phyloP scores from a whole-genome alignment of 78 protist genomes.

The Dictyostelium brefeldianum region DNA sequence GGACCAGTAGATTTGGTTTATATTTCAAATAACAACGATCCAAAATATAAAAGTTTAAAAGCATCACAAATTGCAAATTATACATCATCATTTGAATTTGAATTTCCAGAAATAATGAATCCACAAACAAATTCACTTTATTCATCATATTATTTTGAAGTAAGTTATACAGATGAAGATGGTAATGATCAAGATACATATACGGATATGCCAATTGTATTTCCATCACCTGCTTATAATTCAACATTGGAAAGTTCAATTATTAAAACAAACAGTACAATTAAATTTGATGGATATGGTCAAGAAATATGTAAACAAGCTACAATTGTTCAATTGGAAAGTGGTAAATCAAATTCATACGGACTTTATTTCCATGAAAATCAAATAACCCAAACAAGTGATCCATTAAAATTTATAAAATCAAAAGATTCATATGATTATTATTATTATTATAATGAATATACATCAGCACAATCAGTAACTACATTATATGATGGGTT shows the following conservation, averaged over 20 bases:
- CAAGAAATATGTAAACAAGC: not conserved
- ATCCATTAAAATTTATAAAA: not conserved
- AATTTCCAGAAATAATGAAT: not conserved
- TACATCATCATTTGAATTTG: not conserved
- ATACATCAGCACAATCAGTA: not conserved
- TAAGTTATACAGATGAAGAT: not conserved
- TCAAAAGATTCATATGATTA: not conserved
- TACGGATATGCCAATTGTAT: not conserved
- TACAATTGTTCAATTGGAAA: not conserved
- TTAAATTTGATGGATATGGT: not conserved
- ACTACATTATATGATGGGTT: not conserved
- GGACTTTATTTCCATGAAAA: not conserved
- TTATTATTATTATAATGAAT: slow-evolving; percentile 13
- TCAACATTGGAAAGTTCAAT: not conserved
- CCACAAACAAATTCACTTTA: not conserved
- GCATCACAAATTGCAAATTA: not conserved
- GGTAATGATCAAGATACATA: too few species aligned
- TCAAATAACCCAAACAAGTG: not conserved
- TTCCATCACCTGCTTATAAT: not conserved
- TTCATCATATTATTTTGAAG: not conserved
- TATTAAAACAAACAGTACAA: not conserved
- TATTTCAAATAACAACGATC: not conserved
- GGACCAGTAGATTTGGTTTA: too few species aligned
- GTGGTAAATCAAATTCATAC: not conserved
- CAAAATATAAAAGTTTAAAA: not conserved